These are phyloP conservation scores for Pseudogymnoascus sp. DNA, from an alignment of 2,329 filamentous ascomycete genomes.

Conservation along the genomic window DNA sequence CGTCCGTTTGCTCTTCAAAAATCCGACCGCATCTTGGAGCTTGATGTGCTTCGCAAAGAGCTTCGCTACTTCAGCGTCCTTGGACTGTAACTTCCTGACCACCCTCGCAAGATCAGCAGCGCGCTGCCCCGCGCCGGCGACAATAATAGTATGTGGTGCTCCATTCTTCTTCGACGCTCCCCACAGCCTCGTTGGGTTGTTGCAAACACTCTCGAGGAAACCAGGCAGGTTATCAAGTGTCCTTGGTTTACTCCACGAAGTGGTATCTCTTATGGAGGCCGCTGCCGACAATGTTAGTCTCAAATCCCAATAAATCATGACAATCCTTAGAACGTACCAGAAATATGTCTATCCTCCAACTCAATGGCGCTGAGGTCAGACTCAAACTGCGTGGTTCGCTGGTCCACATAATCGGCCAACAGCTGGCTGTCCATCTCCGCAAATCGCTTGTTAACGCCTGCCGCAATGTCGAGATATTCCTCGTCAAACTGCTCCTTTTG, in stretches of 20 bases:
- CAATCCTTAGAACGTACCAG: slow-evolving; percentile 45
- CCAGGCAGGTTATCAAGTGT: slow-evolving; percentile 64
- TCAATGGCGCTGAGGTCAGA: slow-evolving; percentile 76
- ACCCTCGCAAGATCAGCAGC: slow-evolving; percentile 75
- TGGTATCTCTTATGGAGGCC: slow-evolving; percentile 70
- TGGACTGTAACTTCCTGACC: slow-evolving; percentile 69
- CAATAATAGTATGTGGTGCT: slow-evolving; percentile 75
- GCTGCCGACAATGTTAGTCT: slow-evolving; percentile 37
- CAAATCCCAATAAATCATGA: slow-evolving; percentile 8
- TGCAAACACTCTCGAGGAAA: slow-evolving; percentile 64
- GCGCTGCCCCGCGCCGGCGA: slow-evolving; percentile 76
- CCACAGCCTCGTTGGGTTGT: slow-evolving; percentile 48
- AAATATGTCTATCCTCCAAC: slow-evolving; percentile 70
- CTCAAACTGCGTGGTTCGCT: slow-evolving; percentile 70
- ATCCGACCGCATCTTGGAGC: slow-evolving; percentile 72
- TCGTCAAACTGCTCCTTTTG: slow-evolving; percentile 47
- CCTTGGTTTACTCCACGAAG: slow-evolving; percentile 59
- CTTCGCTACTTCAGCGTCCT: slow-evolving; percentile 74
- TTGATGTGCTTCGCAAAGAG: slow-evolving; percentile 99
- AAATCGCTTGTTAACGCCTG: slow-evolving; percentile 72
- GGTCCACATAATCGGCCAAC: slow-evolving; percentile 76
- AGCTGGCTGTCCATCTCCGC: slow-evolving; percentile 74
- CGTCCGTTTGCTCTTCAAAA: slow-evolving; percentile 61
- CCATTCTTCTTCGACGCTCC: slow-evolving; percentile 61
- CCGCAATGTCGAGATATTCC: slow-evolving; percentile 54